Evolutionary conservation across 805 yeast genomes (phyloP), one percentile per base, ranked within the genome.

Genomic region (Kodamaea restingae): DNA sequence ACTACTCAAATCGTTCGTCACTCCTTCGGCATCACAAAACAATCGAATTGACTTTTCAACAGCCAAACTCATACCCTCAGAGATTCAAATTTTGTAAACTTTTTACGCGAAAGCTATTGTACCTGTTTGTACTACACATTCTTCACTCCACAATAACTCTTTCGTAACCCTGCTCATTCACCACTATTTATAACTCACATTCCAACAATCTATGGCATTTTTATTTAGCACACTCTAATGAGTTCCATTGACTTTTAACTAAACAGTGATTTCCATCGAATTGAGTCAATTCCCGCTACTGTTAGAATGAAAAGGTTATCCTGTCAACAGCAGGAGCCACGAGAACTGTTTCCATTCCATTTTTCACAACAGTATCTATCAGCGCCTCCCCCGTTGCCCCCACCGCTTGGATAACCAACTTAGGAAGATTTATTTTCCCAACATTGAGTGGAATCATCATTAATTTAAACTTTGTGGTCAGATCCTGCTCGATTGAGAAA

Each of bases 341-440:
- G 35, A 83, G 64, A 2, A 86, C 60, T 1, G 83, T 71, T 45
- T 85, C 88, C 25, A 78, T 73, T 7, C 82, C 84, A 54, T 85
- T 86, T 40, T 72, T 72, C 48, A 79, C 73, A 41, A 82, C 85
- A 3, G 81, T 58, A 42, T 85, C 88, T 68, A 78, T 71, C 3
- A 56, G 42, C 12, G 64, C 55, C 4, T 60, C 70, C 43, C 57
- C 66, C 11, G 57, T 60, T 1, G 37, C 33, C 7, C 34, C 22
- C n/a, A 48, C 36, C 25, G 56, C 48, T 46, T 56, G 59, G 7
- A 70, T 51, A 11, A 70, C 73, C 3, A 86, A 65, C 39, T 66
- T 73, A 0, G 97, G 97, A 25, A 85, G 64, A 2, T 69, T 60
- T 7, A 90, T 54, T 42, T 81, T 80, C 0, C 98, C 97, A 15